A percentile compares a stretch with the other conserved stretches of the same genome.
These are phyloP conservation scores for Fusarium ambrosium DNA, from an alignment of 2,329 filamentous ascomycete genomes.

Conservation along the genomic window DNA sequence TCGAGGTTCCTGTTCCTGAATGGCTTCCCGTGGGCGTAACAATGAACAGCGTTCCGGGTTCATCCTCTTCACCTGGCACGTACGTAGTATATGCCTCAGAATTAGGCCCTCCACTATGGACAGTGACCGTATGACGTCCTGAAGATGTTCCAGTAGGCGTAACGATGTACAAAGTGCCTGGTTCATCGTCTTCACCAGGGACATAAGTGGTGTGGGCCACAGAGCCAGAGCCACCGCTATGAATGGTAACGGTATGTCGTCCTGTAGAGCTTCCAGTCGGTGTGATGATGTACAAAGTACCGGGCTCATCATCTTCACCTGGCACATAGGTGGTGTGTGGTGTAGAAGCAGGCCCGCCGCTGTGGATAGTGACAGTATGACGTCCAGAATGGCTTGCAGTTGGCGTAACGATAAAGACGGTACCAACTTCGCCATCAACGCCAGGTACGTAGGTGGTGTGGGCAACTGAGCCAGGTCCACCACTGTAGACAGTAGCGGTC, in stretches of 20 bases:
- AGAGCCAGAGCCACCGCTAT: neutral
- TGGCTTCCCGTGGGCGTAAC: neutral
- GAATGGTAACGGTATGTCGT: constrained; percentile 5
- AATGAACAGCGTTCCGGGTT: neutral
- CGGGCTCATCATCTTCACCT: neutral
- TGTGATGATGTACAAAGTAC: constrained; percentile 13
- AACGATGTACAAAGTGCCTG: constrained; percentile 14
- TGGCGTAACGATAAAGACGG: neutral
- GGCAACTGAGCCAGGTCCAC: neutral
- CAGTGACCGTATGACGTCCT: neutral
- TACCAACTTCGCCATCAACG: neutral
- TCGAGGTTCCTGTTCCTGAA: neutral
- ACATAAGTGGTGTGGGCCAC: neutral
- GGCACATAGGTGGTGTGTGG: neutral
- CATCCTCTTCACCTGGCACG: neutral
- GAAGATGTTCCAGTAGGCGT: constrained; percentile 9
- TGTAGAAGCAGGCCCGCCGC: neutral
- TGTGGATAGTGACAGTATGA: neutral
- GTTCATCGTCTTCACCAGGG: neutral
- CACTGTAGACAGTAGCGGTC: neutral
- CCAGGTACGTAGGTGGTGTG: neutral
- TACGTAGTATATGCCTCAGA: neutral
- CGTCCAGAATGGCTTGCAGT: neutral
- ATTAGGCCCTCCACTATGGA: neutral
- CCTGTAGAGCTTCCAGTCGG: neutral